Evolutionary conservation across 108 stramenopile species (phyloP).

Genomic region (Skeletonema tropicum): DNA sequence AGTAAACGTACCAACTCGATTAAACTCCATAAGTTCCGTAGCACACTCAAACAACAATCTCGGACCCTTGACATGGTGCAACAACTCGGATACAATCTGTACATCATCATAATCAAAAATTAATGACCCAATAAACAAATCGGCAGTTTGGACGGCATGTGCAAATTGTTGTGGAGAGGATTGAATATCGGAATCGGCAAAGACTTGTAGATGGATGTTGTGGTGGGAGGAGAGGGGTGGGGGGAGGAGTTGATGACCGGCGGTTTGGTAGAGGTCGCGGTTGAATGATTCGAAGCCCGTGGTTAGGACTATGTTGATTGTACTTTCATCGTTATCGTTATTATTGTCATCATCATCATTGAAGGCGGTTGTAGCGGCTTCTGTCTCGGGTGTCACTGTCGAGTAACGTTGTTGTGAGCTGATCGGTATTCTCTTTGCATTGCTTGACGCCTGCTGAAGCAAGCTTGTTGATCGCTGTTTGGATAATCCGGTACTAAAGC

Average conservation of each 20-base stretch:
- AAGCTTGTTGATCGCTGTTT: too few species aligned
- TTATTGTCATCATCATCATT: too few species aligned
- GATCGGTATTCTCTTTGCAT: too few species aligned
- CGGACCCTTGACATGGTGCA: slow-evolving; percentile 52
- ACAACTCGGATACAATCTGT: slow-evolving; percentile 23
- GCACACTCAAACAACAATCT: slow-evolving; percentile 86
- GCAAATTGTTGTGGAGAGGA: slow-evolving; percentile 30
- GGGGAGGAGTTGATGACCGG: slow-evolving; percentile 36
- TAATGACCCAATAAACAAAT: slow-evolving; percentile 78
- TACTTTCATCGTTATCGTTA: too few species aligned
- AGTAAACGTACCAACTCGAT: slow-evolving; percentile 71
- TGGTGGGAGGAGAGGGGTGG: slow-evolving; percentile 11
- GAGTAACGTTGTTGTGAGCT: too few species aligned
- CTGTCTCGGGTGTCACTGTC: too few species aligned
- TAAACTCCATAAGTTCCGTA: slow-evolving; percentile 82
- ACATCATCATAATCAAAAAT: slow-evolving; percentile 81
- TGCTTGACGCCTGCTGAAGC: too few species aligned
- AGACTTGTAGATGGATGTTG: slow-evolving; percentile 48
- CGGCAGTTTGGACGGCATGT: slow-evolving; percentile 67
- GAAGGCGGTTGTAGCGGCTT: too few species aligned
- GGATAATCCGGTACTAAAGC: too few species aligned
- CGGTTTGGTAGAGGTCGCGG: slow-evolving; percentile 71
- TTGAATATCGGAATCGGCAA: slow-evolving; percentile 73
- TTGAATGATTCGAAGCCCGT: slow-evolving; percentile 94
- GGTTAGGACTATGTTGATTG: slow-evolving; percentile 72